These are phyloP conservation scores for Podochytrium sp. DNA, from an alignment of 192 early-diverging fungal genomes.

Conservation along the genomic window DNA sequence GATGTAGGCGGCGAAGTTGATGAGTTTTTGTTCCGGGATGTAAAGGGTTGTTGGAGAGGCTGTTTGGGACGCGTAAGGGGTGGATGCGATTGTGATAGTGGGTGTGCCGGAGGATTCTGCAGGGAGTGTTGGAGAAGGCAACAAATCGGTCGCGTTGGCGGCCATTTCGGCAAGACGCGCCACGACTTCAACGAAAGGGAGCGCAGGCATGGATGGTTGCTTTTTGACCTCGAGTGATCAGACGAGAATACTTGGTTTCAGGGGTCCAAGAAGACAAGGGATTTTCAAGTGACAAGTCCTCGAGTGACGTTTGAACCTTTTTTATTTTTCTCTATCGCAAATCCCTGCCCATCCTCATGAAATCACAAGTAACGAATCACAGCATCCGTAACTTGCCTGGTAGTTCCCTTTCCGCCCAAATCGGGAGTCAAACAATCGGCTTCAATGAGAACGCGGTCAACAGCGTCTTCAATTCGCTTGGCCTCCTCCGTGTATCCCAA, in stretches of 20 bases:
- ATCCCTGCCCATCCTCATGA: background rate
- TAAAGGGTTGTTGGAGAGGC: background rate
- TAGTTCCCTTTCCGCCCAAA: slow-evolving; percentile 85
- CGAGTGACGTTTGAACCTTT: too few species aligned
- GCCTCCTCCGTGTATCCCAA: slow-evolving; percentile 77
- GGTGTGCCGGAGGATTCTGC: background rate
- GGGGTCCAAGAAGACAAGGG: too few species aligned
- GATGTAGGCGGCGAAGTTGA: slow-evolving; percentile 28
- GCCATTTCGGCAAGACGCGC: background rate
- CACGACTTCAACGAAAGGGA: slow-evolving; percentile 1
- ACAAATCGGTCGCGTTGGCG: background rate
- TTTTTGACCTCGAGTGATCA: too few species aligned
- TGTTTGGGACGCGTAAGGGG: background rate
- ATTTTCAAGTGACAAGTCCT: too few species aligned
- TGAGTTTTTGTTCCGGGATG: background rate
- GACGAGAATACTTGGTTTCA: too few species aligned
- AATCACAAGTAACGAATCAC: slow-evolving; percentile 57
- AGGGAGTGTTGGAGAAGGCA: background rate
- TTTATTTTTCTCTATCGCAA: too few species aligned
- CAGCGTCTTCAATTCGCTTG: slow-evolving; percentile 78
- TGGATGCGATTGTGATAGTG: background rate
- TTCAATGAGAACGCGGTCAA: slow-evolving; percentile 76
- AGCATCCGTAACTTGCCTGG: slow-evolving; percentile 81
- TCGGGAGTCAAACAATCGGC: slow-evolving; percentile 79
- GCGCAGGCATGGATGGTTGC: slow-evolving; percentile 15